Conservation (phyloP, 2,329 filamentous ascomycete species). For the Aspergillus sp. region DNA sequence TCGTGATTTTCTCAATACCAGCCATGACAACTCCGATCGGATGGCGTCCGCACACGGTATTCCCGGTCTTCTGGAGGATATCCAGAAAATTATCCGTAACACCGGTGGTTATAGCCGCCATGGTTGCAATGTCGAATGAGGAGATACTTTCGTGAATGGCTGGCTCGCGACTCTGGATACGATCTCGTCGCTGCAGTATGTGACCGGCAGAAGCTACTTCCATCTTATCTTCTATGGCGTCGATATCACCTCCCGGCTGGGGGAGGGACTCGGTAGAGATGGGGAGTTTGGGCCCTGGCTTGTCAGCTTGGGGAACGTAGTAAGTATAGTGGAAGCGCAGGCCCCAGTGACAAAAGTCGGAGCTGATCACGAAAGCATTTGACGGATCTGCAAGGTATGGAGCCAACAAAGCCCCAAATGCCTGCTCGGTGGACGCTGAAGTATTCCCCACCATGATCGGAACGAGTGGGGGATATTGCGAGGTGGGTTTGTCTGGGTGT, state of each 20-base stretch:
- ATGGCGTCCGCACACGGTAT: constrained; percentile 92
- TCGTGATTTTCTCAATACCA: constrained; percentile 63
- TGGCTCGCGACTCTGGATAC: constrained; percentile 31
- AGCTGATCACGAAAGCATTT: constrained; percentile 83
- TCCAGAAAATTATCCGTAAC: constrained; percentile 65
- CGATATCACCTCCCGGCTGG: constrained; percentile 26
- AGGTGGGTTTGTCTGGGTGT: constrained; percentile 43
- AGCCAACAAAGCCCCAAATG: constrained; percentile 65
- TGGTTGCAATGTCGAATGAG: constrained; percentile 72
- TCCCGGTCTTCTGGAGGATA: constrained; percentile 67
- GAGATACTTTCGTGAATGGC: constrained; percentile 82
- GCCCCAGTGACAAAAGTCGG: constrained; percentile 98
- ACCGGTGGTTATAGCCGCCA: constrained; percentile 78
- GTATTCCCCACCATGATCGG: constrained; percentile 84
- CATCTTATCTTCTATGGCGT: constrained; percentile 22
- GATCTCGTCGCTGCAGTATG: constrained; percentile 24
- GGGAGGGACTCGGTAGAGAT: constrained; percentile 40
- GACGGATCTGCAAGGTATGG: constrained; percentile 69
- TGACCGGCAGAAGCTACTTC: constrained; percentile 24
- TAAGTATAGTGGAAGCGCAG: constrained; percentile 75
- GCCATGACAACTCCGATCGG: constrained; percentile 93
- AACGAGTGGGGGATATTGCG: constrained; percentile 67
- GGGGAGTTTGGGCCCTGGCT: constrained; percentile 30
- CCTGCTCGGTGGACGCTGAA: constrained; percentile 59
- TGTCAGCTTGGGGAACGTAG: constrained; percentile 56